Evolutionary conservation across 805 yeast genomes (phyloP).

Genomic region (Wickerhamiella siamensis): DNA sequence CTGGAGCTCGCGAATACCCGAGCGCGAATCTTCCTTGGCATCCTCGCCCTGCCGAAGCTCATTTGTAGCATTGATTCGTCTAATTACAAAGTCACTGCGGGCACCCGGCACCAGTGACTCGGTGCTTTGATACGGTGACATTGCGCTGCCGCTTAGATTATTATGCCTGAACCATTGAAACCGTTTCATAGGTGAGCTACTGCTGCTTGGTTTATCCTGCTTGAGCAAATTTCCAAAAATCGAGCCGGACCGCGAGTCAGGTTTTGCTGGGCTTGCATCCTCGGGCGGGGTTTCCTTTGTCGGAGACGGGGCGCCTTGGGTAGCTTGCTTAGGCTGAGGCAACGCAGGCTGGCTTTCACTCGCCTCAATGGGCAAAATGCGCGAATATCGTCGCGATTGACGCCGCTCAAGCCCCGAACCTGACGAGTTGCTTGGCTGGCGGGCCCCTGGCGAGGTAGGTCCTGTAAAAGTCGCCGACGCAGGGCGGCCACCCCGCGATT

Average conservation of each 20-base stretch:
- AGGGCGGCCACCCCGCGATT: background rate
- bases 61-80: conserved; percentile 16
- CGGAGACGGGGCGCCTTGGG: background rate
- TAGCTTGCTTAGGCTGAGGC: background rate
- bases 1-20: conserved; percentile 29
- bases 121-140: conserved; percentile 1
- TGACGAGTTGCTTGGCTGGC: background rate
- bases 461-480: background rate
- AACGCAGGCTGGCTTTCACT: background rate
- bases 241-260: background rate
- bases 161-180: conserved; percentile 2
- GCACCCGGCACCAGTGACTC: background rate
- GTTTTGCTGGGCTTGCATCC: background rate
- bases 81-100: conserved; percentile 12
- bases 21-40: conserved; percentile 37
- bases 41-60: conserved; percentile 17
- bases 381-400: conserved; percentile 6
- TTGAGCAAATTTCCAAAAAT: conserved; percentile 4
- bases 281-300: background rate
- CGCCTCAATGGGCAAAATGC: conserved; percentile 6
- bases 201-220: conserved; percentile 1
- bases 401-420: background rate
- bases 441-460: background rate
- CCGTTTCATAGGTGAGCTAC: background rate
- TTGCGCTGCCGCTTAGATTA: conserved; percentile 1